A percentile compares a stretch with the other conserved stretches of the same genome.
phyloP scores from a whole-genome alignment of 2,329 filamentous ascomycete species.

The Endocalyx cinctus region DNA sequence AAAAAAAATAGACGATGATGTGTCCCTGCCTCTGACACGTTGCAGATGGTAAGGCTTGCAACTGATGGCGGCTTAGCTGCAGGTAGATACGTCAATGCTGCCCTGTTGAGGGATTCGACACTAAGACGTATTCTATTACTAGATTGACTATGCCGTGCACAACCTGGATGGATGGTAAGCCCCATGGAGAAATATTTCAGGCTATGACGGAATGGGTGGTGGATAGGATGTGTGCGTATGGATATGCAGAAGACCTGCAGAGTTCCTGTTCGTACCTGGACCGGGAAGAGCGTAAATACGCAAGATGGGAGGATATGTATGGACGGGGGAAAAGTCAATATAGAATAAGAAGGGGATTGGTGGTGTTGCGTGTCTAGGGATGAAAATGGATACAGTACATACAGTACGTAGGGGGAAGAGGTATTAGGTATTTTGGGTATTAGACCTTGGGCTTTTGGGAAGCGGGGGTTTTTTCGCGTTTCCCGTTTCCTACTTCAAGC shows the following conservation, averaged over 20 bases:
- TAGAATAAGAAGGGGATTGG: no score
- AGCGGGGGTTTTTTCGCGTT: no score
- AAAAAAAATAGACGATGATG: no score
- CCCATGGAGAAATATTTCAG: conserved; percentile 39
- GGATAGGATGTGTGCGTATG: conserved; percentile 13
- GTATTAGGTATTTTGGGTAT: no score
- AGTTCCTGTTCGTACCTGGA: background rate
- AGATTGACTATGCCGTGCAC: conserved; percentile 19
- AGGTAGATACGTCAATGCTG: conserved; percentile 50
- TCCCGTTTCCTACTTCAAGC: no score
- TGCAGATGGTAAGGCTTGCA: conserved; percentile 53
- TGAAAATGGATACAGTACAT: no score
- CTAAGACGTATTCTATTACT: conserved; percentile 23
- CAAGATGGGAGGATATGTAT: no score
- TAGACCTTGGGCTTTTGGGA: no score
- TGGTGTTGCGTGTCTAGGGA: no score
- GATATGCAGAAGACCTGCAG: conserved; percentile 11
- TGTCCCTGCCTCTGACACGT: conserved; percentile 56
- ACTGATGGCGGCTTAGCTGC: conserved; percentile 47
- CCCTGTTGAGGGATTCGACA: conserved; percentile 29
- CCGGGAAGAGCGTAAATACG: conserved; percentile 10
- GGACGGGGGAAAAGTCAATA: no score
- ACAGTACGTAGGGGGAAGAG: no score
- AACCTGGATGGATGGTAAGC: no score
- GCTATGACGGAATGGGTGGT: conserved; percentile 40